Conservation (phyloP, 441 rosid species). For the Jatropha podagrica region DNA sequence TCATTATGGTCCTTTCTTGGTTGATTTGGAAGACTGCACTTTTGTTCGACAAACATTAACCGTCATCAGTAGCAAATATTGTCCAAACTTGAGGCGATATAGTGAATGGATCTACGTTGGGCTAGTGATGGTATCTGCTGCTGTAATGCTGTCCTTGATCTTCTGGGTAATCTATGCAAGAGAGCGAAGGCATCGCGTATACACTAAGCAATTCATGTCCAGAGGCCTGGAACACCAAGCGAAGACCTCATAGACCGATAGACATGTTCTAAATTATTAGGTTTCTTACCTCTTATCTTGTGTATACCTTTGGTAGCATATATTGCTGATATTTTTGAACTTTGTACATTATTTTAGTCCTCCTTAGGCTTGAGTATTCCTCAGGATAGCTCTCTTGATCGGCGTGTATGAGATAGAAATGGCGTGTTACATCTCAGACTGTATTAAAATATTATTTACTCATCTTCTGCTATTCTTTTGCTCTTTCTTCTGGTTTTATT, state of each 20-base stretch:
- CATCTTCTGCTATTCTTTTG: too few species aligned
- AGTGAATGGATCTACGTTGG: conserved; percentile 73
- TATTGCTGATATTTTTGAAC: background rate
- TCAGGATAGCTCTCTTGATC: background rate
- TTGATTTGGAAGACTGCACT: conserved; percentile 66
- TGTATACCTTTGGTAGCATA: background rate
- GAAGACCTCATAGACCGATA: conserved; percentile 30
- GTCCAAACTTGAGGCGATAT: conserved; percentile 59
- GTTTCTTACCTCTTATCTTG: background rate
- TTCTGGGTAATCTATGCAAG: conserved; percentile 94
- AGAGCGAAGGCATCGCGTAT: conserved; percentile 81
- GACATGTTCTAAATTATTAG: conserved; percentile 6
- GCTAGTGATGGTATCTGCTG: conserved; percentile 68
- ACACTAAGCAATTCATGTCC: conserved; percentile 53
- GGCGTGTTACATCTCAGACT: background rate
- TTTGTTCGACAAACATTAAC: conserved; percentile 79
- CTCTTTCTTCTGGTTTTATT: too few species aligned
- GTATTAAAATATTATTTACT: too few species aligned
- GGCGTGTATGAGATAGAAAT: background rate
- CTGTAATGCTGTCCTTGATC: conserved; percentile 86
- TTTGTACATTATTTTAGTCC: background rate
- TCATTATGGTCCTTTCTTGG: conserved; percentile 80
- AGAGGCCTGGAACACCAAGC: conserved; percentile 20
- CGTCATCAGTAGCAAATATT: conserved; percentile 44
- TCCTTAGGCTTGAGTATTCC: background rate